Evolutionary conservation across 441 rosid species (phyloP), one percentile per base, ranked within the genome.

Genomic region (Cnidoscolus chayamansa): DNA sequence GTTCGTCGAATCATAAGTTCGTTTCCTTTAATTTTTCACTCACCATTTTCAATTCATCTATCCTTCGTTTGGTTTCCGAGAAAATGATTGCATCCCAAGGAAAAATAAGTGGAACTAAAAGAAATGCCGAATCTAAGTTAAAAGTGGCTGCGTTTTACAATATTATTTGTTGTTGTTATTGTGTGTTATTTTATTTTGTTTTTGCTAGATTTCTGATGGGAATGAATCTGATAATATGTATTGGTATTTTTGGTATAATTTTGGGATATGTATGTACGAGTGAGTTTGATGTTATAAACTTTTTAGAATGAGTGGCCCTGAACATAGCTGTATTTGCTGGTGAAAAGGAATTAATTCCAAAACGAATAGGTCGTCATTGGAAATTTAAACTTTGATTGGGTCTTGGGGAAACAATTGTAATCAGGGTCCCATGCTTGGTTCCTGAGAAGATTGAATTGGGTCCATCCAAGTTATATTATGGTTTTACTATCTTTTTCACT

Each of bases 41-140:
- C 25, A 13, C 43, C 49, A n/a, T 49, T 16, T n/a, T 47, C 6
- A 16, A 49, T 50, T 48, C 15, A 12, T 55, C 60, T 15, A 61
- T n/a, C 2, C 53, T 43, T 58, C 32, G 63, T 51, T 54, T 67
- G 59, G 70, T 67, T 53, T 25, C 12, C 49, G 25, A 15, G n/a
- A 31, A 31, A 65, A 65, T 49, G 35, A 20, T 6, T 4, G 35
- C 9, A 65, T 17, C 1, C 10, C 25, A 0, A 35, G 55, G 55
- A 19, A 25, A 47, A 19, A 3, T 47, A 17, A 48, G 55, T 47
- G 43, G 45, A 66, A 9, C 4, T 15, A 4, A 66, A 9, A 51
- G 12, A 4, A 50, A 53, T 67, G 60, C 30, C 48, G 40, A 17
- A 32, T 67, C 48, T 53, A 17, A 31, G 59, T 50, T 19, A 31